A percentile compares a stretch with the other conserved stretches of the same genome.
phyloP scores from a whole-genome alignment of 148 eudicot genomes.

The Heliamphora exappendiculata region DNA sequence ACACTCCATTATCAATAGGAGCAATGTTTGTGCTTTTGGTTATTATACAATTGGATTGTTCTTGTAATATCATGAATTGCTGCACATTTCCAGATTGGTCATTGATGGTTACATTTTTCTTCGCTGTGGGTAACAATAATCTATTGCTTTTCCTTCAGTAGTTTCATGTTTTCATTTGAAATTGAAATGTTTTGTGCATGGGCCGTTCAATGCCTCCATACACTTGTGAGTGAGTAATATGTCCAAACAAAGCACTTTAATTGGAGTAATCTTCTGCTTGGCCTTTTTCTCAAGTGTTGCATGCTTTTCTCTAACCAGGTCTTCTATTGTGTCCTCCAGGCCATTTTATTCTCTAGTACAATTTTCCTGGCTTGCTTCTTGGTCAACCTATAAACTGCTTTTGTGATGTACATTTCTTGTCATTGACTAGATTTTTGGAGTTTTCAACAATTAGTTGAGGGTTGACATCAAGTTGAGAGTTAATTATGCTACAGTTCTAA shows the following conservation, averaged over 20 bases:
- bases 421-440: not conserved
- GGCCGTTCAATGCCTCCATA: not conserved
- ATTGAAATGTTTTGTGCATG: not conserved
- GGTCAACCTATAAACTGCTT: not conserved
- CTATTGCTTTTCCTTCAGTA: not conserved
- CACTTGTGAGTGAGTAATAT: not conserved
- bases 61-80: not conserved
- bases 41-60: conserved; percentile 2
- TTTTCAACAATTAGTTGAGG: not conserved
- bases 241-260: not conserved
- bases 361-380: not conserved
- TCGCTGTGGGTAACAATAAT: not conserved
- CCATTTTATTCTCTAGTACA: not conserved
- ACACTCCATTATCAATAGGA: conserved; percentile 5
- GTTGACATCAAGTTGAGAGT: not conserved
- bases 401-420: not conserved
- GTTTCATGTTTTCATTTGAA: not conserved
- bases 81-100: not conserved
- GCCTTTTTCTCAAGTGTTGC: not conserved
- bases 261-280: not conserved
- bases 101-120: not conserved
- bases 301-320: not conserved
- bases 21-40: not conserved
- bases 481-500: not conserved
- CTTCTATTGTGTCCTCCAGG: not conserved